Conservation (phyloP, 257 asterid genomes). For the Echites panduratus region DNA sequence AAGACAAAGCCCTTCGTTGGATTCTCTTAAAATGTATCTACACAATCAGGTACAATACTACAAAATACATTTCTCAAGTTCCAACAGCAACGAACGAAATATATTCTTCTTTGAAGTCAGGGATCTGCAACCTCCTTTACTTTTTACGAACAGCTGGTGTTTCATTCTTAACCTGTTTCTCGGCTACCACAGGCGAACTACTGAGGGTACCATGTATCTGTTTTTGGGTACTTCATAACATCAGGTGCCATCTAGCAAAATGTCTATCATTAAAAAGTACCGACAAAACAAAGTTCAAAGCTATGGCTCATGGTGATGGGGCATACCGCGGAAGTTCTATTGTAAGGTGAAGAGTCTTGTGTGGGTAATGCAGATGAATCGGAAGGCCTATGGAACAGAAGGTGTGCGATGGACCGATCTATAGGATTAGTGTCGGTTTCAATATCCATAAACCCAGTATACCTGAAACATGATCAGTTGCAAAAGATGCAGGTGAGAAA, state of each 20-base stretch:
- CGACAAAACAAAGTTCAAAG: constrained; percentile 2
- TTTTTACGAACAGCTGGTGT: constrained; percentile 10
- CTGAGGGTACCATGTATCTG: constrained; percentile 43
- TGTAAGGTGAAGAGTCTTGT: constrained; percentile 27
- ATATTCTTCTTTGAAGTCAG: constrained; percentile 1
- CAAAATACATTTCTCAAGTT: constrained; percentile 2
- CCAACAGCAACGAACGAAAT: neutral
- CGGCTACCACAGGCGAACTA: constrained; percentile 28
- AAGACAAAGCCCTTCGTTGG: neutral
- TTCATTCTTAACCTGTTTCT: constrained; percentile 23
- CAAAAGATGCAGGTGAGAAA: neutral
- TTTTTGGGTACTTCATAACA: constrained; percentile 17
- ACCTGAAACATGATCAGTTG: constrained; percentile 26
- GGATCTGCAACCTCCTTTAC: constrained; percentile 13
- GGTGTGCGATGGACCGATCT: constrained; percentile 84
- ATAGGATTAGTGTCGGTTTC: constrained; percentile 82
- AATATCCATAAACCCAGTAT: constrained; percentile 46
- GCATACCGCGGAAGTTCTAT: constrained; percentile 39
- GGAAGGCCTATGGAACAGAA: constrained; percentile 65
- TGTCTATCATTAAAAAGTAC: constrained; percentile 11
- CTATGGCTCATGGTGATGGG: neutral
- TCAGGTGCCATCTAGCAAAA: constrained; percentile 19
- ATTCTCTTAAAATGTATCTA: constrained; percentile 7
- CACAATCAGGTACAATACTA: constrained; percentile 1
- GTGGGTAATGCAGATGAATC: constrained; percentile 33